phyloP scores from a whole-genome alignment of 306 rosid genomes.

The Inga laurina region DNA sequence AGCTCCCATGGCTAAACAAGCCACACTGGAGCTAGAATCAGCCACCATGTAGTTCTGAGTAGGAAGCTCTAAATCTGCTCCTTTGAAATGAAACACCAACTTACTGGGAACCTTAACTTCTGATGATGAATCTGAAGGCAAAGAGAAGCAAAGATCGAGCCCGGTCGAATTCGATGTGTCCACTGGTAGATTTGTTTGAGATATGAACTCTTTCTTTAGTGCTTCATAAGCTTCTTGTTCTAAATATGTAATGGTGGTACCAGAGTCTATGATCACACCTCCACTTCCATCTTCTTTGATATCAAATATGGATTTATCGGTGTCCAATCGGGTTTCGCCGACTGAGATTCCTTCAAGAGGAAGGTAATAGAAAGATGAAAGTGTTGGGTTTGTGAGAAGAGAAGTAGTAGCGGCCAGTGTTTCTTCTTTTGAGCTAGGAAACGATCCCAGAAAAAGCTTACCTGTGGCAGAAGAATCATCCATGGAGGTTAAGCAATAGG shows the following conservation, averaged over 20 bases:
- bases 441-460: slow-evolving; percentile 65
- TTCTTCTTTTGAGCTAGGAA: slow-evolving; percentile 28
- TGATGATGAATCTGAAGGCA: slow-evolving; percentile 41
- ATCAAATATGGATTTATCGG: slow-evolving; percentile 51
- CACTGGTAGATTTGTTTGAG: slow-evolving; percentile 51
- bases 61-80: slow-evolving; percentile 73
- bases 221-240: slow-evolving; percentile 47
- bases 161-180: slow-evolving; percentile 52
- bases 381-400: slow-evolving; percentile 62
- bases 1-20: slow-evolving; percentile 81
- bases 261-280: slow-evolving; percentile 84
- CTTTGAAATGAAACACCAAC: slow-evolving; percentile 64
- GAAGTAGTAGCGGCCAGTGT: slow-evolving; percentile 39
- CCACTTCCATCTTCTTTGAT: slow-evolving; percentile 69
- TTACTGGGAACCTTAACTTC: slow-evolving; percentile 55
- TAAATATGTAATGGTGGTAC: slow-evolving; percentile 76
- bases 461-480: slow-evolving; percentile 57
- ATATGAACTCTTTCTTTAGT: slow-evolving; percentile 53
- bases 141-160: slow-evolving; percentile 65
- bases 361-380: slow-evolving; percentile 79
- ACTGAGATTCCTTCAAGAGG: slow-evolving; percentile 77
- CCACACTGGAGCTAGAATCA: slow-evolving; percentile 52
- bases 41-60: slow-evolving; percentile 62
- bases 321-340: slow-evolving; percentile 51
- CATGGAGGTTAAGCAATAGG: slow-evolving; percentile 71